Conservation (phyloP, 2,329 filamentous ascomycete species). For the Pseudogymnoascus sp. region DNA sequence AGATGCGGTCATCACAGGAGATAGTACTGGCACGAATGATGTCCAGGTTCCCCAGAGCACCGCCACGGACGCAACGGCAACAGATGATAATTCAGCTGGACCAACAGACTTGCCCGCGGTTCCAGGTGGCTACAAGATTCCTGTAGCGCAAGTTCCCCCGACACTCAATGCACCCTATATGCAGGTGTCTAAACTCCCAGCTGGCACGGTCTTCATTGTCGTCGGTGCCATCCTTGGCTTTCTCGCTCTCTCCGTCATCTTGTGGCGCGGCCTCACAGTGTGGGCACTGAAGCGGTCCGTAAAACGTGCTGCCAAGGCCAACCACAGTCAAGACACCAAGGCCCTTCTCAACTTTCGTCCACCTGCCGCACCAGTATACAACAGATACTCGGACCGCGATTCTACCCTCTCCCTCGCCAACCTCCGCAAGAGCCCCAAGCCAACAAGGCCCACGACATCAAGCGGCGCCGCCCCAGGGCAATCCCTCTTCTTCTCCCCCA, state of each 20-base stretch:
- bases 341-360: slow-evolving; percentile 45
- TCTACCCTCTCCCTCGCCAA: slow-evolving; percentile 26
- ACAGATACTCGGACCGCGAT: slow-evolving; percentile 51
- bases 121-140: slow-evolving; percentile 53
- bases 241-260: slow-evolving; percentile 70
- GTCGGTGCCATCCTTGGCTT: slow-evolving; percentile 84
- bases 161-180: slow-evolving; percentile 84
- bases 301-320: slow-evolving; percentile 70
- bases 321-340: slow-evolving; percentile 64
- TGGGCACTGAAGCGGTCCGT: slow-evolving; percentile 91
- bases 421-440: slow-evolving; percentile 28
- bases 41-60: slow-evolving; percentile 14
- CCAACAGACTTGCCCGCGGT: slow-evolving; percentile 42
- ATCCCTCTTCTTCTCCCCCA: slow-evolving; percentile 86
- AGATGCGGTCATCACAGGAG: slow-evolving; percentile 18
- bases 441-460: slow-evolving; percentile 27
- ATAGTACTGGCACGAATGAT: slow-evolving; percentile 4
- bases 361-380: slow-evolving; percentile 52
- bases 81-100: slow-evolving; percentile 12
- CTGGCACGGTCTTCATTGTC: slow-evolving; percentile 93
- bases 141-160: slow-evolving; percentile 69
- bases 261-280: slow-evolving; percentile 81
- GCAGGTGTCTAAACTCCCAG: slow-evolving; percentile 74
- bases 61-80: slow-evolving; percentile 13
- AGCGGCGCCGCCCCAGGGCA: slow-evolving; percentile 23